phyloP scores from a whole-genome alignment of 345 rosid species.

The Eucalyptus curtisii region DNA sequence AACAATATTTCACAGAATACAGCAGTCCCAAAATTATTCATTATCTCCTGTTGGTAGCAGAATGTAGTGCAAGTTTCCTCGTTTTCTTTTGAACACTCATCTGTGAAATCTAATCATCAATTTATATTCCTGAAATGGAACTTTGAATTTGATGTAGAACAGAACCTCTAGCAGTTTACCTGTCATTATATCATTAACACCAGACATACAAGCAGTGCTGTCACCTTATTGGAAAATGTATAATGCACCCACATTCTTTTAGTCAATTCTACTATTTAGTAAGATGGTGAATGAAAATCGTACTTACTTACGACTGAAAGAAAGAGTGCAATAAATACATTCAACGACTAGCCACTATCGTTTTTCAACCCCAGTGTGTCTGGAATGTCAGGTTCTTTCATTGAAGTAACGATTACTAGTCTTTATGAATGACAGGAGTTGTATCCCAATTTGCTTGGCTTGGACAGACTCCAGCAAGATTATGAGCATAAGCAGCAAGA shows the following conservation, averaged over 20 bases:
- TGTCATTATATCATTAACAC: neutral
- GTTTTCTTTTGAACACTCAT: neutral
- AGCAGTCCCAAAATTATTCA: neutral
- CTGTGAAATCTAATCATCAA: neutral
- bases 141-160: neutral
- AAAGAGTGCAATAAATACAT: neutral
- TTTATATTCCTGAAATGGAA: neutral
- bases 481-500: slow-evolving; percentile 69
- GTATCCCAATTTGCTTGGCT: slow-evolving; percentile 76
- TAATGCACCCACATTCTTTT: neutral
- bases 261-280: neutral
- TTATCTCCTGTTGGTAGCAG: neutral
- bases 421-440: slow-evolving; percentile 46
- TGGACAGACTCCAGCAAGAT: slow-evolving; percentile 96
- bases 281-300: neutral
- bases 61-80: neutral
- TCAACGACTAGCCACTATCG: neutral
- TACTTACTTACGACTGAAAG: neutral
- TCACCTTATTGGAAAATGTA: neutral
- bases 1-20: neutral
- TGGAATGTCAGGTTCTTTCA: neutral
- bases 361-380: neutral
- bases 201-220: neutral
- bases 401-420: neutral
- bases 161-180: neutral